phyloP scores from a whole-genome alignment of 495 filamentous ascomycete species.

The Coniosporium apollinis region DNA sequence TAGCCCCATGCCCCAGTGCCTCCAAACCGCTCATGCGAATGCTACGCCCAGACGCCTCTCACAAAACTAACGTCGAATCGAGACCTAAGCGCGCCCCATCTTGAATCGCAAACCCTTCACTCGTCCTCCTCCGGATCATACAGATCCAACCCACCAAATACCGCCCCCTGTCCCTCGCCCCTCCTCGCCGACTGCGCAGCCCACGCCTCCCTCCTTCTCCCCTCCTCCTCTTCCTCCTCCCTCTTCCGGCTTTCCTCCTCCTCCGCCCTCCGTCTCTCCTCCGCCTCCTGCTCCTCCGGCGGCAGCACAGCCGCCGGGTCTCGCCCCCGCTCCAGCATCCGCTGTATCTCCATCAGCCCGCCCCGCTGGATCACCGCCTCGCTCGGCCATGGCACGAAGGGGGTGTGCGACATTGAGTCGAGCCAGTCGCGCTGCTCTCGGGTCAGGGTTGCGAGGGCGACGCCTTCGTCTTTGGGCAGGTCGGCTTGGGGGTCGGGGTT shows the following conservation, averaged over 20 bases:
- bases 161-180: conserved; percentile 1
- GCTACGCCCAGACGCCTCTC: too few species aligned
- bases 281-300: conserved; percentile 26
- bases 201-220: conserved; percentile 11
- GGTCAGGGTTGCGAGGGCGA: conserved; percentile 1
- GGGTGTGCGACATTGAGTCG: conserved; percentile 30
- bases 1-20: too few species aligned
- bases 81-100: background rate
- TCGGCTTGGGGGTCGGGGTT: background rate
- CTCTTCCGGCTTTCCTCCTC: conserved; percentile 27
- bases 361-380: conserved; percentile 46
- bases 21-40: too few species aligned
- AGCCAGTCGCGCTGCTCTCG: conserved; percentile 26
- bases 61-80: too few species aligned
- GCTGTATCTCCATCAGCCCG: conserved; percentile 41
- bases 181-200: background rate
- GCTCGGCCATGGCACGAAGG: conserved; percentile 53
- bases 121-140: conserved; percentile 19
- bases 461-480: background rate
- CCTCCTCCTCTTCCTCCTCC: conserved; percentile 20
- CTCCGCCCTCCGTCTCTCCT: conserved; percentile 24
- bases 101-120: too few species aligned
- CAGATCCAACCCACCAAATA: conserved; percentile 20
- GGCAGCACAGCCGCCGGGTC: conserved; percentile 37
- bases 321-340: conserved; percentile 37